phyloP scores from a whole-genome alignment of 2,329 filamentous ascomycete species.

The Paramyrothecium sp. region DNA sequence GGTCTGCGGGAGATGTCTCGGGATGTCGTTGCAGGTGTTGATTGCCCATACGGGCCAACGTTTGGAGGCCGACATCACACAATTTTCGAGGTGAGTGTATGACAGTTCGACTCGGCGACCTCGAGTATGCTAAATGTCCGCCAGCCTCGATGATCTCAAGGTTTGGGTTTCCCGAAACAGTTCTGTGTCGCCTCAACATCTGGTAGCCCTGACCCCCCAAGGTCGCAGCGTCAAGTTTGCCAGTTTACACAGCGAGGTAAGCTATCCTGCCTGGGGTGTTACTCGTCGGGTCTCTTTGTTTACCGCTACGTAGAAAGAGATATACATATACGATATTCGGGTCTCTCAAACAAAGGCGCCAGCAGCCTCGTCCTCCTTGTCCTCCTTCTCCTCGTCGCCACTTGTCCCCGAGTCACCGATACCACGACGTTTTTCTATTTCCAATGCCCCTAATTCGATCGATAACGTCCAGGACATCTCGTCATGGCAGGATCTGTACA shows the following conservation, averaged over 20 bases:
- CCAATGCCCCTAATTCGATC: slow-evolving; percentile 78
- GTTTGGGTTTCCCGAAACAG: slow-evolving; percentile 75
- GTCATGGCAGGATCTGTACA: slow-evolving; percentile 88
- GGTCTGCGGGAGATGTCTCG: slow-evolving; percentile 48
- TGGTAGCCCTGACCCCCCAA: slow-evolving; percentile 82
- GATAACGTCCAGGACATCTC: slow-evolving; percentile 75
- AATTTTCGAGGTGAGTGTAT: slow-evolving; percentile 66
- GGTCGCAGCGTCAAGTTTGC: slow-evolving; percentile 83
- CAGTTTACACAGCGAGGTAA: slow-evolving; percentile 75
- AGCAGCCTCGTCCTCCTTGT: slow-evolving; percentile 39
- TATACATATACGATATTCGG: slow-evolving; percentile 88
- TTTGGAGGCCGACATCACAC: slow-evolving; percentile 73
- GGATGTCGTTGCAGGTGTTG: slow-evolving; percentile 87
- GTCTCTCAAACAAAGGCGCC: slow-evolving; percentile 60
- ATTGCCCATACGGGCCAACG: slow-evolving; percentile 91
- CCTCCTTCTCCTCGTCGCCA: no score
- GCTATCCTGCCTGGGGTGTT: slow-evolving; percentile 16
- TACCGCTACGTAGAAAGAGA: slow-evolving; percentile 61
- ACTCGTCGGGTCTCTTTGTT: slow-evolving; percentile 10
- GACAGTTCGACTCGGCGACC: neutral
- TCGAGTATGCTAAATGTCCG: slow-evolving; percentile 13
- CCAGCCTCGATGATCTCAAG: slow-evolving; percentile 80
- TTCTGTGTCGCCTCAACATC: slow-evolving; percentile 71
- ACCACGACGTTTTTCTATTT: slow-evolving; percentile 55
- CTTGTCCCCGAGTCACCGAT: slow-evolving; percentile 41